Evolutionary conservation across 192 early-diverging fungal genomes (phyloP), one percentile per base, ranked within the genome.

Genomic region (Dispira simplex): DNA sequence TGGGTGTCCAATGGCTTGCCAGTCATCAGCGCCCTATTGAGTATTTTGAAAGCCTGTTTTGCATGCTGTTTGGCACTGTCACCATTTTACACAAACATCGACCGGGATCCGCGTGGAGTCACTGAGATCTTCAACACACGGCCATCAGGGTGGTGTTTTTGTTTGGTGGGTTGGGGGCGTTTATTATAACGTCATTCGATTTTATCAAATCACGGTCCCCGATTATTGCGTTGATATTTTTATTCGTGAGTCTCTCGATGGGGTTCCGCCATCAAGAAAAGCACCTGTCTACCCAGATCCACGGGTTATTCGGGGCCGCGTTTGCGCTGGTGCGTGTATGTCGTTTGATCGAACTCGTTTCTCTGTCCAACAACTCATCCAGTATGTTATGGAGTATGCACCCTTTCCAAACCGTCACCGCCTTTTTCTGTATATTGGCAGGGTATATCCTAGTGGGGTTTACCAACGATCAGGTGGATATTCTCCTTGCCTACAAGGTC

Each of bases 171-270:
- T 13, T 60, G 11, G 58, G 32, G 8, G 18, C 58, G 0, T 60
- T 60, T 18, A 2, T 43, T 1, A 14, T 44, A 1, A 43, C 32
- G 32, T 18, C 18, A 13, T 60, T 44, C 8, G 2, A 2, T 60
- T 44, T 43, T 5, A 43, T 60, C 14, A 14, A 44, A 18, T 16
- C 58, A 16, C 58, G 58, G 1, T 10, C 58, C 3, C 58, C 58
- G 32, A n/a, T 60, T 11, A 44, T 44, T 28, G 58, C 58, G 2
- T 32, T 43, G 2, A 44, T 60, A 16, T 60, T 8, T 16, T 3
- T 60, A 21, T 60, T 60, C 39, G 58, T 60, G 21, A 32, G 58
- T 12, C 32, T 60, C 13, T 60, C 58, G 13, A 60, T 60, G 58
- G 58, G 58, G 10, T 60, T 60, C 58, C 58, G 43, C 58, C 58